A percentile compares a stretch with the other conserved stretches of the same genome.
These are phyloP conservation scores for Penicillium sp. DNA, from an alignment of 2,329 filamentous ascomycete species.

Conservation along the genomic window DNA sequence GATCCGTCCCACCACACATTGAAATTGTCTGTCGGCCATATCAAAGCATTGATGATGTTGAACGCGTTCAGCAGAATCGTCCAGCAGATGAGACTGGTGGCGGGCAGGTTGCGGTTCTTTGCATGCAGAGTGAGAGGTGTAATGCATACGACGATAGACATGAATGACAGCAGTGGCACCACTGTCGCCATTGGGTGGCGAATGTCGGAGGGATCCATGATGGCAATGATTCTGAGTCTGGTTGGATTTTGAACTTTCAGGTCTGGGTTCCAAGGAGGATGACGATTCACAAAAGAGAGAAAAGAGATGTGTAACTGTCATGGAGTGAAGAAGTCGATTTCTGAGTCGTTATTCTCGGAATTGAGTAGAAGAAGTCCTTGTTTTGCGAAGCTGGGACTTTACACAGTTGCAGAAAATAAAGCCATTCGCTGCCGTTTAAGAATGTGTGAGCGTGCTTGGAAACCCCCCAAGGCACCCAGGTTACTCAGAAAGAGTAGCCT, in stretches of 20 bases:
- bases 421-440: neutral
- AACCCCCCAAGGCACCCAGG: neutral
- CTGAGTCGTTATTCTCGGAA: too few species aligned
- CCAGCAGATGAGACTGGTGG: conserved; percentile 53
- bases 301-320: too few species aligned
- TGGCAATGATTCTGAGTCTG: neutral
- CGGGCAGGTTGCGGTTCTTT: conserved; percentile 55
- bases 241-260: neutral
- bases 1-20: conserved; percentile 52
- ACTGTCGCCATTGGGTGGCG: conserved; percentile 30
- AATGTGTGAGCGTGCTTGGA: neutral
- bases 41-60: conserved; percentile 55
- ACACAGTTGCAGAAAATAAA: neutral
- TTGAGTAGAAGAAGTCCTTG: neutral
- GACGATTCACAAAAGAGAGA: neutral
- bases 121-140: conserved; percentile 57
- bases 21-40: conserved; percentile 58
- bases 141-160: conserved; percentile 49
- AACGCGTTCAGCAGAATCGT: conserved; percentile 52
- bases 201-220: conserved; percentile 1
- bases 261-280: neutral
- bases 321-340: too few species aligned
- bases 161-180: conserved; percentile 46
- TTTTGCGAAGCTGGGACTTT: neutral
- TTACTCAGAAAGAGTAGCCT: conserved; percentile 1